Conservation (phyloP, 2,329 filamentous ascomycete species). For the Pseudogymnoascus sp. region DNA sequence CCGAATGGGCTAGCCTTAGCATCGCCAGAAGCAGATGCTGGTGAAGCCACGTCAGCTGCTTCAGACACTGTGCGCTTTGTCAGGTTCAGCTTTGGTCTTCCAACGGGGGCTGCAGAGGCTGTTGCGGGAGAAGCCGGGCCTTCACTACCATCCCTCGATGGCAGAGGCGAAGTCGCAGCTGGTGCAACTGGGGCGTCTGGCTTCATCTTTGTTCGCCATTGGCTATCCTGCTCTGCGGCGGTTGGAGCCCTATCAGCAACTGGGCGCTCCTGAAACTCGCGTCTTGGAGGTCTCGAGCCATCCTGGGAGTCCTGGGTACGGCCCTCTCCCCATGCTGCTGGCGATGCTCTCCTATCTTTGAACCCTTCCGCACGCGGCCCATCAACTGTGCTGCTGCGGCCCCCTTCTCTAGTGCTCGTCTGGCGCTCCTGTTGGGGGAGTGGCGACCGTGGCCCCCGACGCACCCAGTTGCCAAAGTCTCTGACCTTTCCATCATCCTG, state of each 20-base stretch:
- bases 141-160: conserved; percentile 67
- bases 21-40: conserved; percentile 51
- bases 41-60: conserved; percentile 43
- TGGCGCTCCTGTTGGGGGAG: conserved; percentile 46
- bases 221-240: conserved; percentile 84
- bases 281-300: conserved; percentile 65
- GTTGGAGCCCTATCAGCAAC: conserved; percentile 66
- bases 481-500: conserved; percentile 69
- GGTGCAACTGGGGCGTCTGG: conserved; percentile 52
- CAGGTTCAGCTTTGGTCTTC: conserved; percentile 78
- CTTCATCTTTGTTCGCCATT: conserved; percentile 89
- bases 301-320: conserved; percentile 53
- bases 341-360: conserved; percentile 60
- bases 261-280: conserved; percentile 67
- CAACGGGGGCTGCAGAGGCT: conserved; percentile 49
- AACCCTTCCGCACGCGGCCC: conserved; percentile 52
- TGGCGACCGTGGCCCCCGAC: conserved; percentile 83
- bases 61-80: conserved; percentile 88
- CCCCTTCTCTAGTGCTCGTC: conserved; percentile 48
- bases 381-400: conserved; percentile 53
- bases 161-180: conserved; percentile 51
- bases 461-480: conserved; percentile 88
- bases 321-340: conserved; percentile 70
- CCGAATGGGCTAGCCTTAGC: conserved; percentile 91
- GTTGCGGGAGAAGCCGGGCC: conserved; percentile 66